Conservation (phyloP, 2,329 filamentous ascomycete species). For the Aureobasidium uvarum region DNA sequence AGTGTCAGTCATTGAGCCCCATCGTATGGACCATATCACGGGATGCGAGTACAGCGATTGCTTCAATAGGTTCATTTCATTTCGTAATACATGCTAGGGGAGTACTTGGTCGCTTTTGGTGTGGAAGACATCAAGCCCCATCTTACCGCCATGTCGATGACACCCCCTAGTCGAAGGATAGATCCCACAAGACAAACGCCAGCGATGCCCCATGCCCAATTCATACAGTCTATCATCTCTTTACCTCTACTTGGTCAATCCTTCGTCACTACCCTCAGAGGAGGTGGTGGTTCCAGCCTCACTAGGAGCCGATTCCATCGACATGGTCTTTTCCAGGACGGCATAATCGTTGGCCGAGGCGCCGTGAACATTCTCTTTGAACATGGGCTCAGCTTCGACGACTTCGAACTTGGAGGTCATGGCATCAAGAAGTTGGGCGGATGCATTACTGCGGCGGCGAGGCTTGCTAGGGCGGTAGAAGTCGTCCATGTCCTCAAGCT, state of each 20-base stretch:
- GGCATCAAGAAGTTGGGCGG: slow-evolving; percentile 67
- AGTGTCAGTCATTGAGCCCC: too few species aligned
- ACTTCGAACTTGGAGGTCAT: slow-evolving; percentile 98
- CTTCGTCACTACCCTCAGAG: slow-evolving; percentile 8
- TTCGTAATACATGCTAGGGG: slow-evolving; percentile 25
- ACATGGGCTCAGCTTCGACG: slow-evolving; percentile 84
- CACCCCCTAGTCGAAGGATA: not conserved
- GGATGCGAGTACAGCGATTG: too few species aligned
- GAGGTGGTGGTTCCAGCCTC: slow-evolving; percentile 19
- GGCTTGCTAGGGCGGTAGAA: slow-evolving; percentile 76
- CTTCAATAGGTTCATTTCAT: slow-evolving; percentile 13
- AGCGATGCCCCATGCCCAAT: slow-evolving; percentile 21
- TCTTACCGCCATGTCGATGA: not conserved
- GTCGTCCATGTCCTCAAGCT: slow-evolving; percentile 71
- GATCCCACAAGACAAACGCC: slow-evolving; percentile 23
- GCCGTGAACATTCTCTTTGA: slow-evolving; percentile 82
- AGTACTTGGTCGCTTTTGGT: not conserved
- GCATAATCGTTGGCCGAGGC: slow-evolving; percentile 54
- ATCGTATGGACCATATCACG: too few species aligned
- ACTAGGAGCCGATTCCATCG: slow-evolving; percentile 15
- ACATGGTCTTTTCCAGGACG: slow-evolving; percentile 20
- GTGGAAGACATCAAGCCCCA: not conserved
- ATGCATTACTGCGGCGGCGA: slow-evolving; percentile 91
- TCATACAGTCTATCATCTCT: slow-evolving; percentile 20
- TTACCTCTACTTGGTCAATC: slow-evolving; percentile 20